Base-by-base conservation (phyloP, 352 stramenopile genomes). In the Pythium periplocum region DNA sequence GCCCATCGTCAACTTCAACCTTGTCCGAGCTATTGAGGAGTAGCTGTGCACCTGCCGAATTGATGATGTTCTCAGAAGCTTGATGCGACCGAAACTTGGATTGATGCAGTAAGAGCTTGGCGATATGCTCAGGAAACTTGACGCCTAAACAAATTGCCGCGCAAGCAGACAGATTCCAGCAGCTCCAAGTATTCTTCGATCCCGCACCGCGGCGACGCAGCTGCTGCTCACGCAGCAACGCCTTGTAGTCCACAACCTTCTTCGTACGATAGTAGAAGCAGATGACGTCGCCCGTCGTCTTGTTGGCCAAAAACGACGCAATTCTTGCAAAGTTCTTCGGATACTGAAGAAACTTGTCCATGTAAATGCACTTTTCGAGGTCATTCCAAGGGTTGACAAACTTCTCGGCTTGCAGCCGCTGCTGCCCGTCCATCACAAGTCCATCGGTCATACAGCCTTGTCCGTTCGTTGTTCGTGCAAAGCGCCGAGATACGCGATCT, bases 251-350 rank as follows among this genome's bases (percentile, higher is more conserved):
- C 32, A 98, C 82, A 10, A 92, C 90, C 59, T 98, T 98, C 66
- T 99, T 99, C 1, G 92, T 97, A 59, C 97, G 80, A 61, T 99
- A 99, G 71, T 99, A 99, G 48, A 99, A 98, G 38, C 78, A 69
- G 55, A 99, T 93, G 41, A 97, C 97, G 68, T 99, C 96, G 36
- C 93, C 91, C 0, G 96, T 98, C 0, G 86, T 96, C 60, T 99
- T 99, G 61, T 98, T 98, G 46, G 78, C 71, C 53, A 98, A 61
- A 40, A 85, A 97, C 4, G 89, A 95, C 17, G 96, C 90, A 55
- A 99, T 99, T 35, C 92, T 90, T 2, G 92, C 77, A 77, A 99
- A 99, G 51, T 99, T 98, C 67, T 99, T 99, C 1, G 97, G 97
- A 59, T 96, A 98, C 60, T 99, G 95, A 42, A 99, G 59, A 64